A percentile compares a stretch with the other conserved stretches of the same genome.
phyloP scores from a whole-genome alignment of 106 monocot genomes.

The Dendrobium huoshanense region DNA sequence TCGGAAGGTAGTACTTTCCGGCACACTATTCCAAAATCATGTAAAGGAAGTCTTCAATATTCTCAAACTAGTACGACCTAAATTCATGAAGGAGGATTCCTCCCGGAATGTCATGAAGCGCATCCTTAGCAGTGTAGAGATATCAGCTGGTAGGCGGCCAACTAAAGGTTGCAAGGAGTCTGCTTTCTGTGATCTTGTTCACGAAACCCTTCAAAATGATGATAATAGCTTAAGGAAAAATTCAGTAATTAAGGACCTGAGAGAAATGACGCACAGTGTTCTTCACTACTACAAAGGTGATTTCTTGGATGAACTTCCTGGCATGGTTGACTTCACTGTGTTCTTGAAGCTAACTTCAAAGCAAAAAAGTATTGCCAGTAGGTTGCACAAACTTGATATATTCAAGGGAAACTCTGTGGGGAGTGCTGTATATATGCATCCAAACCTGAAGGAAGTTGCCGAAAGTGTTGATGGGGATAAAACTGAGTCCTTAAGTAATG shows the following conservation, averaged over 20 bases:
- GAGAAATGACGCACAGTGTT: conserved; percentile 65
- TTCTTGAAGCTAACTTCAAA: conserved; percentile 44
- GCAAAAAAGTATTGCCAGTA: conserved; percentile 35
- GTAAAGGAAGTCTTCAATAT: conserved; percentile 91
- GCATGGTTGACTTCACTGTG: conserved; percentile 69
- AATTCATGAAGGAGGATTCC: conserved; percentile 52
- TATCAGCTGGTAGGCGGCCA: conserved; percentile 28
- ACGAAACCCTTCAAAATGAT: conserved; percentile 57
- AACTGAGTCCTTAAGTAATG: conserved; percentile 12
- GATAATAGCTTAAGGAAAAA: conserved; percentile 42
- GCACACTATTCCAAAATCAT: conserved; percentile 88
- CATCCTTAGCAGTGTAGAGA: conserved; percentile 43
- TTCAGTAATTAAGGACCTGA: conserved; percentile 56
- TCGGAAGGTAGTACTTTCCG: conserved; percentile 88
- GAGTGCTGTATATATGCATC: conserved; percentile 73
- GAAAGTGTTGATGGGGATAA: conserved; percentile 42
- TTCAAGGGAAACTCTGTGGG: conserved; percentile 64
- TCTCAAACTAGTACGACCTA: conserved; percentile 75
- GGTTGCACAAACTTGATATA: conserved; percentile 47
- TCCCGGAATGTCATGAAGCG: conserved; percentile 42
- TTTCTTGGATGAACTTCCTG: conserved; percentile 77
- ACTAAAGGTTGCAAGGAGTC: conserved; percentile 16
- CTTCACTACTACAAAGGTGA: conserved; percentile 90
- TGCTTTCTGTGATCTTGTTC: conserved; percentile 65
- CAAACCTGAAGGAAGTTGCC: conserved; percentile 50